These are phyloP conservation scores for Athelia sp. DNA, from an alignment of 1,284 basidiomycete species.

Conservation along the genomic window DNA sequence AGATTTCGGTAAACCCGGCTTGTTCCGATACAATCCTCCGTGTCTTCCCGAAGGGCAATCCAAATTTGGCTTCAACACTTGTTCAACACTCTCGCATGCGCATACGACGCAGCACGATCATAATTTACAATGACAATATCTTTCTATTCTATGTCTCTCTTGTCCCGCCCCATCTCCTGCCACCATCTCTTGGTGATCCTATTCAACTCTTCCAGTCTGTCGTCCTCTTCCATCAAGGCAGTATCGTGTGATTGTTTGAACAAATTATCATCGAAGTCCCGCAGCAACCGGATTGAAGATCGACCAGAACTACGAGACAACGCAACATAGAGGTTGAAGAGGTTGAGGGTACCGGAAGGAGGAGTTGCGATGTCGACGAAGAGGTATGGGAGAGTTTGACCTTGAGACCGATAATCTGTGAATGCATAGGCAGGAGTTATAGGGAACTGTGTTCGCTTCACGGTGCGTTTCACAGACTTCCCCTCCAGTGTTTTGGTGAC, in stretches of 20 bases:
- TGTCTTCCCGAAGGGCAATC: too few relatives aligned
- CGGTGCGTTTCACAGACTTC: not conserved
- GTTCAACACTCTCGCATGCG: too few relatives aligned
- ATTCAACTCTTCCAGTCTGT: not conserved
- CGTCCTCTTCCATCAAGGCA: not conserved
- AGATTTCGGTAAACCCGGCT: too few relatives aligned
- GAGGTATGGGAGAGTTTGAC: constrained; percentile 23
- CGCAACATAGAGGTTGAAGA: constrained; percentile 28
- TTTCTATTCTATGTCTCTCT: too few relatives aligned
- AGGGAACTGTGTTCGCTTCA: constrained; percentile 18
- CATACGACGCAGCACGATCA: too few relatives aligned
- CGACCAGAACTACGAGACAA: constrained; percentile 24
- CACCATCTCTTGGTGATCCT: not conserved
- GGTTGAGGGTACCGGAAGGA: constrained; percentile 17
- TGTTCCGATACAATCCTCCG: too few relatives aligned
- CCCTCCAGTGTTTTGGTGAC: not conserved
- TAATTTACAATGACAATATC: too few relatives aligned
- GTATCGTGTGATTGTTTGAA: not conserved
- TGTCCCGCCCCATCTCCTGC: not conserved
- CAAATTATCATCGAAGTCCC: not conserved
- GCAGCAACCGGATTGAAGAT: constrained; percentile 21
- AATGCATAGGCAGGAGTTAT: constrained; percentile 27
- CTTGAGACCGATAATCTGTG: constrained; percentile 28
- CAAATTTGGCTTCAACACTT: too few relatives aligned
- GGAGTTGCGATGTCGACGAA: constrained; percentile 25